Evolutionary conservation across 1,284 basidiomycete species (phyloP), one percentile per base, ranked within the genome.

Genomic region (Ceratobasidium sp.): DNA sequence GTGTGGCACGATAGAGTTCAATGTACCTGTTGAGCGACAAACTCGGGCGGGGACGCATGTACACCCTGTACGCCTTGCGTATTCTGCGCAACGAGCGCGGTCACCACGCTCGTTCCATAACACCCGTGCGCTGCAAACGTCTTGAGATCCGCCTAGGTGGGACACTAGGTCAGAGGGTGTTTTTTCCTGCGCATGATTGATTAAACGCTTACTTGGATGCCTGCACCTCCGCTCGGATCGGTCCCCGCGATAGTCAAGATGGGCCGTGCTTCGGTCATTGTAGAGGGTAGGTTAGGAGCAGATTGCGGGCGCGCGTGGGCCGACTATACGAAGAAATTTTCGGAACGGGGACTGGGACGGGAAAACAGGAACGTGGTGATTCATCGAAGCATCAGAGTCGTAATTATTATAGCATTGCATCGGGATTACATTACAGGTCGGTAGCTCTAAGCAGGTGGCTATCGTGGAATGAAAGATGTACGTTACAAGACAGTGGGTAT

Each of bases 61-160:
- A 95, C 87, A 0, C 84, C 91, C 78, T 94, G 90, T 0, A 98
- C 96, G 4, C 95, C 96, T 0, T 84, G 87, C 0, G 96, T 98
- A 83, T 98, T 98, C 82, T 99, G 97, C 0, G 96, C 94, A 0
- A 95, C 97, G 62, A 98, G 83, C 0, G 95, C 96, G 0, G 97
- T 98, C 73, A 97, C 85, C 3, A 91, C 95, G 76, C 91, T 94
- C n/a, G 93, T 88, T 22, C 95, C 97, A 81, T 96, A 98, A 80
- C 93, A 94, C 43, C 88, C 88, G 37, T 93, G 88, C 0, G 94
- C 91, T 1, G 93, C 90, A 79, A 95, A 92, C 0, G 94, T 94
- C 84, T 95, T 96, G 49, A 98, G 86, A 83, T 98, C 97, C 19
- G 91, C 92, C 91, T 93, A 44, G 6, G 56, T 29, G n/a, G 32